Conservation (phyloP, 768 basidiomycete genomes). For the Agrocybe pediades region DNA sequence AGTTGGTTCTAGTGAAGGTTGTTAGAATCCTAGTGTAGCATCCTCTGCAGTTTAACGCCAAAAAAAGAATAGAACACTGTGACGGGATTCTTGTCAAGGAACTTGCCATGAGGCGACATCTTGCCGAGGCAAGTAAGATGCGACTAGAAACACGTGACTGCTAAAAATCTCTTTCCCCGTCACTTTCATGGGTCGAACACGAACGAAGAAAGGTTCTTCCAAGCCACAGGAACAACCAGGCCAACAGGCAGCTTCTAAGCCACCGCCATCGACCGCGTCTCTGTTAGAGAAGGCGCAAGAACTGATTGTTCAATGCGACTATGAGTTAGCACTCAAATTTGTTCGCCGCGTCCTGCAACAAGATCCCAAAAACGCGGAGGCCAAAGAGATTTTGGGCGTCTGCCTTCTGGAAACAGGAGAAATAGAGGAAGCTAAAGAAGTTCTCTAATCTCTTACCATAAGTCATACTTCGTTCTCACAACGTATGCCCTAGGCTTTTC, state of each 20-base stretch:
- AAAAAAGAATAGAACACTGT: neutral
- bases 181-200: conserved; percentile 55
- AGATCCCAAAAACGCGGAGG: conserved; percentile 64
- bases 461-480: neutral
- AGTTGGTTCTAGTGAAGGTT: neutral
- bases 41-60: neutral
- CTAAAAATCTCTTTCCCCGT: conserved; percentile 21
- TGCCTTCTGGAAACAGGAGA: conserved; percentile 80
- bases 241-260: conserved; percentile 23
- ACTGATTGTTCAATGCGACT: conserved; percentile 85
- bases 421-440: conserved; percentile 70
- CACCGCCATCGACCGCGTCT: conserved; percentile 53
- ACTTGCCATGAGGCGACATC: neutral
- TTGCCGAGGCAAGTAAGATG: conserved; percentile 1
- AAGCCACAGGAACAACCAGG: conserved; percentile 30
- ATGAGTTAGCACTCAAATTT: conserved; percentile 77
- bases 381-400: conserved; percentile 81
- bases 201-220: conserved; percentile 44
- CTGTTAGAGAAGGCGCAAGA: conserved; percentile 78
- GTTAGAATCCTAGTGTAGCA: neutral
- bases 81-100: neutral
- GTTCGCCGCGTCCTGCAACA: conserved; percentile 65
- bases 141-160: conserved; percentile 27
- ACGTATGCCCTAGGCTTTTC: conserved; percentile 55
- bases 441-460: conserved; percentile 18